These are phyloP conservation scores for Oryza rufipogon DNA, from an alignment of 176 grass and related monocot species.

Conservation along the genomic window DNA sequence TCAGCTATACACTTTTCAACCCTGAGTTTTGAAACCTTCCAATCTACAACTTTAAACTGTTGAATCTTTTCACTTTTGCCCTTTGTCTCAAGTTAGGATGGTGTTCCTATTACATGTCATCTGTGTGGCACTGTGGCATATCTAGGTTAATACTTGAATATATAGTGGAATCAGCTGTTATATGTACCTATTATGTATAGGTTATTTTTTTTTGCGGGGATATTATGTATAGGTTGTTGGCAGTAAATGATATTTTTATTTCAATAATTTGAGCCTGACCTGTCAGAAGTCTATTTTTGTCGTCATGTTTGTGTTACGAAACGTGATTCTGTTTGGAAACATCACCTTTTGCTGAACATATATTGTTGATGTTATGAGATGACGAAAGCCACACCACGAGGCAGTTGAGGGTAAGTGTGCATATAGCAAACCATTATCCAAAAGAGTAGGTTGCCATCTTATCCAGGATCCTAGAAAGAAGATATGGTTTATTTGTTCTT, in stretches of 20 bases:
- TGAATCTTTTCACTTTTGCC: neutral
- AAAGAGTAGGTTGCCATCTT: neutral
- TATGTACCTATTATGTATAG: neutral
- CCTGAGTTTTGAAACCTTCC: neutral
- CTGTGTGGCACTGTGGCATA: neutral
- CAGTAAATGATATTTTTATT: constrained; percentile 1
- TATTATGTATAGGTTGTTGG: neutral
- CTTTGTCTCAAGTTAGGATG: neutral
- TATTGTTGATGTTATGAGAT: constrained; percentile 17
- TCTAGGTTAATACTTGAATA: neutral
- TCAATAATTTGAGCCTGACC: constrained; percentile 10
- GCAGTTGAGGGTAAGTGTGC: neutral
- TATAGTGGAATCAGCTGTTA: neutral
- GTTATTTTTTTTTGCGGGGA: neutral
- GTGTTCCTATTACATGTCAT: neutral
- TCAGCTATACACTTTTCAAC: neutral
- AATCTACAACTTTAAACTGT: neutral
- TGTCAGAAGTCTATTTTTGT: neutral
- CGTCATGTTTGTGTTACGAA: neutral
- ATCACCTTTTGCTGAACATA: constrained; percentile 16
- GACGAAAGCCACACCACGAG: neutral
- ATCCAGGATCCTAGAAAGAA: neutral
- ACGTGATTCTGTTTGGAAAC: constrained; percentile 6
- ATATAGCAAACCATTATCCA: constrained; percentile 12
- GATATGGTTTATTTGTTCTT: constrained; percentile 24